phyloP scores from a whole-genome alignment of 1,284 basidiomycete species.

The Apiotrichum montevideense region DNA sequence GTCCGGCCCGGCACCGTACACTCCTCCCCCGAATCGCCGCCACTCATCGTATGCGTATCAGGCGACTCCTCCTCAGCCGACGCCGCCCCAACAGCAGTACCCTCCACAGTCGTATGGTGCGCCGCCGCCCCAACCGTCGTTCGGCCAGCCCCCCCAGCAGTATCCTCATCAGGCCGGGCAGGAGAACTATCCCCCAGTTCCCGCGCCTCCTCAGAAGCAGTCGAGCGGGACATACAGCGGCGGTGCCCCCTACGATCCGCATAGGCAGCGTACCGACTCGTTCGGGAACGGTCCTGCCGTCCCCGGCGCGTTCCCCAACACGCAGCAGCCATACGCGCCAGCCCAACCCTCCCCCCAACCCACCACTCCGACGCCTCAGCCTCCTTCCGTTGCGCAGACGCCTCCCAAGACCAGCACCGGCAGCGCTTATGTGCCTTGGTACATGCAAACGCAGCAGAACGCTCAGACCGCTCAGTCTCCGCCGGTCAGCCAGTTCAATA shows the following conservation, averaged over 20 bases:
- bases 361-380: not conserved
- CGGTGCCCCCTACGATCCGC: not conserved
- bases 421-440: slow-evolving; percentile 38
- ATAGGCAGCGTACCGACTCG: slow-evolving; percentile 1
- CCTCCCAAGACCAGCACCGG: slow-evolving; percentile 13
- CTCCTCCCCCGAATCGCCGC: not conserved
- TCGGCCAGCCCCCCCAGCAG: not conserved
- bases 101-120: not conserved
- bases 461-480: slow-evolving; percentile 18
- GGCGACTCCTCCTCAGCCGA: not conserved
- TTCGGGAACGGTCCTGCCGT: not conserved
- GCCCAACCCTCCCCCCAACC: not conserved
- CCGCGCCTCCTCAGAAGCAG: not conserved
- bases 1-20: slow-evolving; percentile 2
- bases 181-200: not conserved
- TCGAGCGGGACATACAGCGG: not conserved
- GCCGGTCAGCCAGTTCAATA: slow-evolving; percentile 3
- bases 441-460: slow-evolving; percentile 34
- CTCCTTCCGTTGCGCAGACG: not conserved
- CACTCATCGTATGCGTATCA: not conserved
- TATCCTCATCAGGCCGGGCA: not conserved
- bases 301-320: not conserved
- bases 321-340: not conserved
- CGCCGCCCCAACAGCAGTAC: not conserved
- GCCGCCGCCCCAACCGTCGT: slow-evolving; percentile 2